Evolutionary conservation across 768 basidiomycete species (phyloP).

Genomic region (Gloeostereum incarnatum): DNA sequence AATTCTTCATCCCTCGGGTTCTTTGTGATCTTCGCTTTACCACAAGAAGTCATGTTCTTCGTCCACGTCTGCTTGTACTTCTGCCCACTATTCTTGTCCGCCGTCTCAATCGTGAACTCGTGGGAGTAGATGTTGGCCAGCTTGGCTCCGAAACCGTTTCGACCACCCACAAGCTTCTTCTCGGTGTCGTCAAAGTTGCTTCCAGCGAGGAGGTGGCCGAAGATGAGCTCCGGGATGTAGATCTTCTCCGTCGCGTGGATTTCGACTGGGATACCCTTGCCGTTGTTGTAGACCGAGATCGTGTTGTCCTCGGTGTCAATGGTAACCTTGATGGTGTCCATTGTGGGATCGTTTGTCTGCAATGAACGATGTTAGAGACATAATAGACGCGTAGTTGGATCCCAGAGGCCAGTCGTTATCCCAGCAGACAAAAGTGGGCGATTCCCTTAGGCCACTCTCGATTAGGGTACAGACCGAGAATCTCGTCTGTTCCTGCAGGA

Average conservation of each 20-base stretch:
- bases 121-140: conserved; percentile 97
- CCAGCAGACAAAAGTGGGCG: no score
- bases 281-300: conserved; percentile 95
- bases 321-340: conserved; percentile 87
- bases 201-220: conserved; percentile 88
- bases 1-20: conserved; percentile 83
- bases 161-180: conserved; percentile 96
- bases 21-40: conserved; percentile 89
- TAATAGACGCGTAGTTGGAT: no score
- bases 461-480: no score
- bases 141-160: conserved; percentile 98
- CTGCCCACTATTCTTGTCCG: conserved; percentile 73
- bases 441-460: no score
- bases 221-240: conserved; percentile 95
- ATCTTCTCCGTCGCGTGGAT: conserved; percentile 89
- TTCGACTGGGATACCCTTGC: conserved; percentile 93
- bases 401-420: no score
- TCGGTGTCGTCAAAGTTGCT: conserved; percentile 99
- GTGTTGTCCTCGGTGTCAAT: conserved; percentile 77
- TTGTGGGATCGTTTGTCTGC: conserved; percentile 84
- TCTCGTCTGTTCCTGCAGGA: no score
- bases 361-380: background rate
- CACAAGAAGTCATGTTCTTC: conserved; percentile 86
- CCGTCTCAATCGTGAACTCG: conserved; percentile 94
- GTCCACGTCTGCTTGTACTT: conserved; percentile 96